Conservation (phyloP, 2,329 filamentous ascomycete genomes). For the Phialophora expanda region DNA sequence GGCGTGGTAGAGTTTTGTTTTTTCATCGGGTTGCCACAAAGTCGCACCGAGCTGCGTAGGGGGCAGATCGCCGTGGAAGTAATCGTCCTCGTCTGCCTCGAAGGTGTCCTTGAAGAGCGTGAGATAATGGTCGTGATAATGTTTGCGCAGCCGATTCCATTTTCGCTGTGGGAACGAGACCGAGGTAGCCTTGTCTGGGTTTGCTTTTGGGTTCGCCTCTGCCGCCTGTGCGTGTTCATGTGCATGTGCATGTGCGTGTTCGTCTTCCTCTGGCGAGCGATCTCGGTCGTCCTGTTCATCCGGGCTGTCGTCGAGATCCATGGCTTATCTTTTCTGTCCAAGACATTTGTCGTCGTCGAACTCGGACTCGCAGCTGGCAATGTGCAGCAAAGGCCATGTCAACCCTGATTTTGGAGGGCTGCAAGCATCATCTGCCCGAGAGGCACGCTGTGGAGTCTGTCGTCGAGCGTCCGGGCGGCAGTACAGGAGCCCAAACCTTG, state of each 20-base stretch:
- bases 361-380: background rate
- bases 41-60: slow-evolving; percentile 68
- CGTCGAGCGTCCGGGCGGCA: too few species aligned
- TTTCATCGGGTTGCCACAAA: slow-evolving; percentile 73
- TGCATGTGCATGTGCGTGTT: background rate
- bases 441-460: background rate
- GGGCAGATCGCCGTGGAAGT: slow-evolving; percentile 7
- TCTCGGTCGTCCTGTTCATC: slow-evolving; percentile 14
- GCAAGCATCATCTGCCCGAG: background rate
- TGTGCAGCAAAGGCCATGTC: slow-evolving; percentile 7
- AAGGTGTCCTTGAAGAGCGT: slow-evolving; percentile 63
- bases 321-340: slow-evolving; percentile 18
- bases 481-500: too few species aligned
- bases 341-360: slow-evolving; percentile 12
- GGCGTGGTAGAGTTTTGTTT: slow-evolving; percentile 70
- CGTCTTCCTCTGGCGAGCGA: background rate
- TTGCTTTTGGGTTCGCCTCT: background rate
- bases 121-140: slow-evolving; percentile 58
- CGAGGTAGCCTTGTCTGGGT: background rate
- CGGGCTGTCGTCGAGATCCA: slow-evolving; percentile 25
- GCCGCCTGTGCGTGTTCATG: too few species aligned
- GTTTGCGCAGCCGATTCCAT: slow-evolving; percentile 35
- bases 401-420: background rate
- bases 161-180: slow-evolving; percentile 23
- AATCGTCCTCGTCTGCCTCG: slow-evolving; percentile 44